phyloP scores from a whole-genome alignment of 176 grass and related monocot species.

The Thinopyrum elongatum region DNA sequence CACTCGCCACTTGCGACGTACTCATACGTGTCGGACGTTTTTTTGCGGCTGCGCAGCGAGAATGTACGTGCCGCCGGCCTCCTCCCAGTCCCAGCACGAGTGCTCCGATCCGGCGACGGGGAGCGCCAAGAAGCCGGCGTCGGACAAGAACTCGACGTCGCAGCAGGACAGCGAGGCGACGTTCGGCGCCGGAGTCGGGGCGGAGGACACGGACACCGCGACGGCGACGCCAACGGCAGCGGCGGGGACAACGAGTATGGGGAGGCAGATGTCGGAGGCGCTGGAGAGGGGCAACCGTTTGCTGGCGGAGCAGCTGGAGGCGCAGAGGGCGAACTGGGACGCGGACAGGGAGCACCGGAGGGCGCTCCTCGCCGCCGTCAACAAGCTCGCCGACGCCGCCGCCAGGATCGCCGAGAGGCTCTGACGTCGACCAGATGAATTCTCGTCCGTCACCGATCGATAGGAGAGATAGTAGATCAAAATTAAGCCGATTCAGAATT shows the following conservation, averaged over 20 bases:
- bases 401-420: conserved; percentile 51
- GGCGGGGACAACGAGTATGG: conserved; percentile 19
- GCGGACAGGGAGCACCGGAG: conserved; percentile 43
- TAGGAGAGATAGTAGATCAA: background rate
- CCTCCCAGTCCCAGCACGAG: conserved; percentile 39
- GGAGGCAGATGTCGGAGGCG: conserved; percentile 41
- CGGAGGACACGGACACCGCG: background rate
- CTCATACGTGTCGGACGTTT: background rate
- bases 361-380: conserved; percentile 33
- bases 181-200: conserved; percentile 25
- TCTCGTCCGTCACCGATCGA: background rate
- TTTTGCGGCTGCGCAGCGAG: conserved; percentile 30
- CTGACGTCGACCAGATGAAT: background rate
- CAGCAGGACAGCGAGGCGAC: conserved; percentile 52
- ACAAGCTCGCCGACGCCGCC: conserved; percentile 47
- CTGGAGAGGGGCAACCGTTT: conserved; percentile 45
- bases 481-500: background rate
- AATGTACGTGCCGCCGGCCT: conserved; percentile 50
- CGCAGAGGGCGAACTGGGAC: conserved; percentile 24
- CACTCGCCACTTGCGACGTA: background rate
- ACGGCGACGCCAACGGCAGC: conserved; percentile 1
- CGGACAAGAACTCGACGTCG: conserved; percentile 57
- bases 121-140: conserved; percentile 40
- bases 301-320: conserved; percentile 48
- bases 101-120: conserved; percentile 46